These are phyloP conservation scores for Populus hybrid DNA, from an alignment of 441 rosid genomes.

Conservation along the genomic window DNA sequence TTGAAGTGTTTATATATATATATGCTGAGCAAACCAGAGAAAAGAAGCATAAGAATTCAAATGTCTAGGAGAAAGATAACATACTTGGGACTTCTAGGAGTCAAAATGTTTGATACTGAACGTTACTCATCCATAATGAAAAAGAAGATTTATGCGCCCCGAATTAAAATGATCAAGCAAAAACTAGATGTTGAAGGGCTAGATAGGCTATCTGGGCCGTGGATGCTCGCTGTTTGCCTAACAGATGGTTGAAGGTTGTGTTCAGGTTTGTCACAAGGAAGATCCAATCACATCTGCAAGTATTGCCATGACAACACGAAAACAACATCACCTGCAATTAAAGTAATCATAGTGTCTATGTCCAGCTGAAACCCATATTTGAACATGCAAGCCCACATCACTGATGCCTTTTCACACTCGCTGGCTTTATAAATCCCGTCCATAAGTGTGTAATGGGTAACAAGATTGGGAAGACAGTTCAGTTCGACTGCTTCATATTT, in stretches of 20 bases:
- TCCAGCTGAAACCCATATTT: constrained; percentile 58
- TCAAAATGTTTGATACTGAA: neutral
- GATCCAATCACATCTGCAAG: constrained; percentile 7
- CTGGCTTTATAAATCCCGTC: constrained; percentile 68
- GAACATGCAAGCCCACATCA: constrained; percentile 60
- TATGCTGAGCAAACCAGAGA: neutral
- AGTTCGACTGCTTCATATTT: constrained; percentile 49
- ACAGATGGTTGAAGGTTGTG: neutral
- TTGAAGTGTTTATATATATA: neutral
- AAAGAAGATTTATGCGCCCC: neutral
- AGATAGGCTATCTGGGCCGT: neutral
- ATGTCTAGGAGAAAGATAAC: neutral
- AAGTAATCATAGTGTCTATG: constrained; percentile 41
- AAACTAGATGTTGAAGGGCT: neutral
- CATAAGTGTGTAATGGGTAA: constrained; percentile 80
- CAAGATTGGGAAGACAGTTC: constrained; percentile 65
- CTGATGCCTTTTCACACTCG: constrained; percentile 52
- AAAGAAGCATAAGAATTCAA: neutral
- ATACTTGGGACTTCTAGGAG: neutral
- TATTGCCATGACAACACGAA: neutral
- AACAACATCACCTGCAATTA: neutral
- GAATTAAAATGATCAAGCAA: neutral
- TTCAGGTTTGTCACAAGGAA: neutral
- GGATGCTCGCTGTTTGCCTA: neutral
- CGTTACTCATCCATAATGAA: neutral